Evolutionary conservation across 208 protist genomes (phyloP), one percentile per base, ranked within the genome.

Genomic region (Trypanosoma lewisi): DNA sequence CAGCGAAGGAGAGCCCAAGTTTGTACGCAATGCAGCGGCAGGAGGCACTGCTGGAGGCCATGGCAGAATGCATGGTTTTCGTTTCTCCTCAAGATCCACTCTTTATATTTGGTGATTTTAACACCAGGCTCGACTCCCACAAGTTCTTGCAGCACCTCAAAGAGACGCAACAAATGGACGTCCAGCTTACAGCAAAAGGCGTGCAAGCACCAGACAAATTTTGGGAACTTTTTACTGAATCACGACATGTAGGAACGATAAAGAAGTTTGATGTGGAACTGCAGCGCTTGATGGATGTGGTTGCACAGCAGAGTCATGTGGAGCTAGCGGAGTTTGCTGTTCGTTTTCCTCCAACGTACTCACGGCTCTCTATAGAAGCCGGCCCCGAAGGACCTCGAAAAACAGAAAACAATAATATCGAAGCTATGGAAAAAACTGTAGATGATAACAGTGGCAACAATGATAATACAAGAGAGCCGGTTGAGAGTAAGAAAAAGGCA

Each of bases 61-160:
- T 89, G 21, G 73, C 78, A 9, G 84, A 89, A 67, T 84, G 70
- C 47, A 53, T 77, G 25, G 63, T 68, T 16, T 53, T 90, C 14
- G 53, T 85, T 49, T 63, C 69, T 34, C 58, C 72, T 25, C 61
- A 80, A 11, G 88, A 91, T 58, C 78, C 88, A 17, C 53, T 94
- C 11, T 89, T 91, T 55, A 37, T 94, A 36, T 86, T 85, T 70
- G 88, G 88, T 28, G 88, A 94, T 73, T 78, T 81, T 61, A 94
- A 91, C 63, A 61, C 78, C 3, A 80, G 83, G 4, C 61, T 94
- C 19, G 85, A 94, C 54, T 71, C 70, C 19, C 67, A 71, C 42
- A 34, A 27, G 6, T 36, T 88, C 0, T 39, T 71, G 27, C 61
- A 70, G 67, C 67, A 84, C 63, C 39, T 78, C 16, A 70, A 77